Percentiles rank a stretch among this genome's conserved stretches.
Evolutionary conservation across 352 stramenopile species (phyloP).

Genomic region (Halophytophthora polymorphica): DNA sequence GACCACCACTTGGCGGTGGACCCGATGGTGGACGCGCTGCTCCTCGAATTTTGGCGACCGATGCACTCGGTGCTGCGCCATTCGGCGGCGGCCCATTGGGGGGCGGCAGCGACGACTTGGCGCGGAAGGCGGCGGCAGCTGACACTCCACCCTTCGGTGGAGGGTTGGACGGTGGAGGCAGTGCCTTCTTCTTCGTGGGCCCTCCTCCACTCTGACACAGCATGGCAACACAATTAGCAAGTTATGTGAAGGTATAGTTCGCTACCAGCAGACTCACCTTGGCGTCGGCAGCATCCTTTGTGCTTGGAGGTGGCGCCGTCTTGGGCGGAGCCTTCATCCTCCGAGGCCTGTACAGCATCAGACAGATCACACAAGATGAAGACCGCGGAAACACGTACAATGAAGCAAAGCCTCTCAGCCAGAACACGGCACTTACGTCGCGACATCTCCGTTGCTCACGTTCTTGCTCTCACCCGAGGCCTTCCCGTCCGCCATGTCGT

Average conservation of each 20-base stretch:
- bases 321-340: constrained; percentile 36
- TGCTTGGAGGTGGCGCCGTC: constrained; percentile 28
- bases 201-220: constrained; percentile 10
- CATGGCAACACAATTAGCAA: not conserved
- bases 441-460: constrained; percentile 1
- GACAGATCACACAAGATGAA: not conserved
- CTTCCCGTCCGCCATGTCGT: constrained; percentile 44
- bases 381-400: not conserved
- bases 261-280: constrained; percentile 17
- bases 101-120: constrained; percentile 57
- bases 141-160: constrained; percentile 55
- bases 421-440: constrained; percentile 19
- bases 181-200: constrained; percentile 51
- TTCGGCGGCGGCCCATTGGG: constrained; percentile 60
- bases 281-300: constrained; percentile 16
- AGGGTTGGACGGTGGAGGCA: constrained; percentile 65
- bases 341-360: constrained; percentile 10
- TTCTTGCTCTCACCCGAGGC: constrained; percentile 28
- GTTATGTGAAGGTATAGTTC: not conserved
- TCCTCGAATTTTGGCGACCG: constrained; percentile 72
- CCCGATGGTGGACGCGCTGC: constrained; percentile 43
- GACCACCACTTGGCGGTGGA: constrained; percentile 27
- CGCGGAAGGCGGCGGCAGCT: constrained; percentile 60
- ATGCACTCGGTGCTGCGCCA: constrained; percentile 45
- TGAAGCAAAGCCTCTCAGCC: not conserved